Percentiles rank a stretch among this genome's conserved stretches.
Evolutionary conservation across 441 rosid genomes (phyloP).

Genomic region (Gossypium schwendimanii): DNA sequence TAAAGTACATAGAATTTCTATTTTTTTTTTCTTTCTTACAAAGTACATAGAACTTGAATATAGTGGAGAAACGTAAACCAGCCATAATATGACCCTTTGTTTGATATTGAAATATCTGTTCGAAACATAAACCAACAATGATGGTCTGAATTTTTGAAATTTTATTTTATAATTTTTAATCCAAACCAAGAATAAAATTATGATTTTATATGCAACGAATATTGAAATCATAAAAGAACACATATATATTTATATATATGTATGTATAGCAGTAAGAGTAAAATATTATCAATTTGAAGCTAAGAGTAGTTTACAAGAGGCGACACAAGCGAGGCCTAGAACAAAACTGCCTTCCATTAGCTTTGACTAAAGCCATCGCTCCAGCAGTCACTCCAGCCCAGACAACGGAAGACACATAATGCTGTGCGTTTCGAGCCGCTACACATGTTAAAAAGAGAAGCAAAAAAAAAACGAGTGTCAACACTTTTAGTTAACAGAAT

Average conservation of each 20-base stretch:
- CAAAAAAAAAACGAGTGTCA: not conserved
- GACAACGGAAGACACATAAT: constrained; percentile 55
- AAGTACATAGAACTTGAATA: too few species aligned
- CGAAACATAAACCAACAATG: not conserved
- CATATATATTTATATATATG: not conserved
- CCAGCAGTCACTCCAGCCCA: constrained; percentile 91
- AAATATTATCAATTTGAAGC: not conserved
- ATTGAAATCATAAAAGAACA: not conserved
- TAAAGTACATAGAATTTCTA: too few species aligned
- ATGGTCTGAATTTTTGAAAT: not conserved
- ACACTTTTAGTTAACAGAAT: not conserved
- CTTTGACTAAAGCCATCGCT: constrained; percentile 65
- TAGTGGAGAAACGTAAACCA: too few species aligned
- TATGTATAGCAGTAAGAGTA: too few species aligned
- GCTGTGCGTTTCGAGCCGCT: constrained; percentile 75
- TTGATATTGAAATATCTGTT: not conserved
- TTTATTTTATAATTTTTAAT: not conserved
- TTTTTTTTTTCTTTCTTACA: too few species aligned
- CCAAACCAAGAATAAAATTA: not conserved
- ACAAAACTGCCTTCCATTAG: constrained; percentile 82
- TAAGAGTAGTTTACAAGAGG: constrained; percentile 32
- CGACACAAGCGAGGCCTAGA: constrained; percentile 88
- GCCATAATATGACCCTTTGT: not conserved
- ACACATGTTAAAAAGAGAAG: not conserved
- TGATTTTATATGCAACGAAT: not conserved